Evolutionary conservation across 495 filamentous ascomycete genomes (phyloP).

Genomic region (Thermochaetoides thermophila): DNA sequence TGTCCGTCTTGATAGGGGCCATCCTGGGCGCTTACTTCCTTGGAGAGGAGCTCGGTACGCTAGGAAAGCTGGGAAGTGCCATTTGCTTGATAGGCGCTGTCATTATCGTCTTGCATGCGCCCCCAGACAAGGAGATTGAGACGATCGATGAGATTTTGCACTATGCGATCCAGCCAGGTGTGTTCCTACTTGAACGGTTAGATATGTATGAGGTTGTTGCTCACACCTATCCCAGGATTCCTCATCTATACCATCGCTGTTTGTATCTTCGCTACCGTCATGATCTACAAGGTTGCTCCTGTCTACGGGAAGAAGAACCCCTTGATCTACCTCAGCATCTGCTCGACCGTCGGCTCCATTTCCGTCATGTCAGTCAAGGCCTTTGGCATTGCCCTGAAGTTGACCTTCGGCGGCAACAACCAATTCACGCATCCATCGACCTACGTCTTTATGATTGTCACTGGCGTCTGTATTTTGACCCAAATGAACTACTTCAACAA

Average conservation of each 20-base stretch:
- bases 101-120: slow-evolving; percentile 93
- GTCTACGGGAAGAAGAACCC: slow-evolving; percentile 86
- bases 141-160: slow-evolving; percentile 77
- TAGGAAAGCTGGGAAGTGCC: slow-evolving; percentile 90
- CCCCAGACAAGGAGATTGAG: slow-evolving; percentile 77
- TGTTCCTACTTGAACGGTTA: slow-evolving; percentile 14
- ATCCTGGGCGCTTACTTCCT: slow-evolving; percentile 91
- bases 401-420: slow-evolving; percentile 82
- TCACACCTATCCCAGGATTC: slow-evolving; percentile 49
- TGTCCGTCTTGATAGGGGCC: slow-evolving; percentile 88
- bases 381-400: slow-evolving; percentile 89
- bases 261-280: slow-evolving; percentile 62
- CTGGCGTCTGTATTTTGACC: slow-evolving; percentile 80
- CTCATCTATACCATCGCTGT: slow-evolving; percentile 68
- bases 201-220: slow-evolving; percentile 2
- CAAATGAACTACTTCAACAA: slow-evolving; percentile 99
- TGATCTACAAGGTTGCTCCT: slow-evolving; percentile 92
- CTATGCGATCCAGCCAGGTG: slow-evolving; percentile 83
- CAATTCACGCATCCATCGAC: slow-evolving; percentile 88
- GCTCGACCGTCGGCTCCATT: slow-evolving; percentile 88
- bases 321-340: slow-evolving; percentile 89
- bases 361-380: slow-evolving; percentile 99
- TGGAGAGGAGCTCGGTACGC: slow-evolving; percentile 68
- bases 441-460: slow-evolving; percentile 92
- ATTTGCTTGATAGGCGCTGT: slow-evolving; percentile 93